Evolutionary conservation across 2,329 filamentous ascomycete genomes (phyloP).

Genomic region (Thelonectria olida): DNA sequence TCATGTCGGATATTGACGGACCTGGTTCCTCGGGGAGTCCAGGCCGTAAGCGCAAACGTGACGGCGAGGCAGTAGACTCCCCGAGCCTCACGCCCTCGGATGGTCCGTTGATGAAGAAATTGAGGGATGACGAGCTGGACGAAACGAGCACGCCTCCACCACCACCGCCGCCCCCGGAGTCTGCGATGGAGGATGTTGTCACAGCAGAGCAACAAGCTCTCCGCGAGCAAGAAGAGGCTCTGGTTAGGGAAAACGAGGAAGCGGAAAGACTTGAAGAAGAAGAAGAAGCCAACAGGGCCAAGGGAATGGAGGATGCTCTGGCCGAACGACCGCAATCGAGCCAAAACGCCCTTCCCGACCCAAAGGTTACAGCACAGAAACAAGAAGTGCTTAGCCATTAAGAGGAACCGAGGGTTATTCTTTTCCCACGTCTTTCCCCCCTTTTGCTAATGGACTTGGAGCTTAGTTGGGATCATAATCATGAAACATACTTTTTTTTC

Average conservation of each 20-base stretch:
- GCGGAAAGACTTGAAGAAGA: conserved; percentile 62
- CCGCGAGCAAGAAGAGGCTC: conserved; percentile 59
- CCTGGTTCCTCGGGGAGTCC: conserved; percentile 55
- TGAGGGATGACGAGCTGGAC: conserved; percentile 57
- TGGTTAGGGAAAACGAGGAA: conserved; percentile 64
- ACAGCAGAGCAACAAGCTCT: conserved; percentile 56
- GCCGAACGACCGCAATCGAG: conserved; percentile 27
- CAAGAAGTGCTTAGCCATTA: conserved; percentile 7
- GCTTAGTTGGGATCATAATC: conserved; percentile 17
- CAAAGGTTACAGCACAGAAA: conserved; percentile 21
- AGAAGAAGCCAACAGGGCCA: conserved; percentile 53
- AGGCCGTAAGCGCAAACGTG: conserved; percentile 73
- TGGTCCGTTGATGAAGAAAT: conserved; percentile 63
- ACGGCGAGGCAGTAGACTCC: conserved; percentile 48
- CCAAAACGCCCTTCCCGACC: conserved; percentile 26
- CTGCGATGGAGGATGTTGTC: conserved; percentile 46
- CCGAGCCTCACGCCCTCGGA: conserved; percentile 62
- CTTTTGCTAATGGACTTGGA: conserved; percentile 16
- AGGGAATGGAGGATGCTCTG: conserved; percentile 36
- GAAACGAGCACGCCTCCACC: conserved; percentile 55
- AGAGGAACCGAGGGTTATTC: conserved; percentile 5
- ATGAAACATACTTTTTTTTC: conserved; percentile 10
- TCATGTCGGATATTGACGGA: conserved; percentile 56
- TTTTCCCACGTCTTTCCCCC: not conserved
- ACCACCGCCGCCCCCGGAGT: conserved; percentile 58